phyloP scores from a whole-genome alignment of 2,329 filamentous ascomycete species.

The Verticillium albo-atrum region DNA sequence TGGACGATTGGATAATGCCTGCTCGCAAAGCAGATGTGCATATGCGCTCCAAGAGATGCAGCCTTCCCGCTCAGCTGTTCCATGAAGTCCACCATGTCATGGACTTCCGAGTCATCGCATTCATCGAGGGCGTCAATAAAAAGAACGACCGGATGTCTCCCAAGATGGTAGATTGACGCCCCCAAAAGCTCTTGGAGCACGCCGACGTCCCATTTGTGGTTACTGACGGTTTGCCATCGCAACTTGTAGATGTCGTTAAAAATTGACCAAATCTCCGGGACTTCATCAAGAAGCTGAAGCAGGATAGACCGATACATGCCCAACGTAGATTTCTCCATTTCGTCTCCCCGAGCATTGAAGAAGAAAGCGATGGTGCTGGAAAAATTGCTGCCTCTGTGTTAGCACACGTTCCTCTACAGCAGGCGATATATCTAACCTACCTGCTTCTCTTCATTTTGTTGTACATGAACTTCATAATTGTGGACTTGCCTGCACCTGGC shows the following conservation, averaged over 20 bases:
- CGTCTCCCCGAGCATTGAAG: constrained; percentile 40
- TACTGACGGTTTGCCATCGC: background rate
- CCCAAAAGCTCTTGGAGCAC: background rate
- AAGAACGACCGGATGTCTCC: constrained; percentile 8
- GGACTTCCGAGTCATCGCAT: constrained; percentile 2
- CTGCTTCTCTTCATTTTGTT: background rate
- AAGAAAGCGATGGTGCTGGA: constrained; percentile 31
- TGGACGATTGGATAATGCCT: constrained; percentile 6
- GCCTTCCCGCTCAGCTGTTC: constrained; percentile 1
- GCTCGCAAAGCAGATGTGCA: constrained; percentile 5
- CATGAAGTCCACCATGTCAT: constrained; percentile 2
- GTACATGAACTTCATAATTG: constrained; percentile 35
- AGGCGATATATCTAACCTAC: background rate
- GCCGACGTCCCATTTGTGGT: background rate
- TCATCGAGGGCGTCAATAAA: constrained; percentile 15
- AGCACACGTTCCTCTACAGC: background rate
- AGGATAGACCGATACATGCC: constrained; percentile 50
- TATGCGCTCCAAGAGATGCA: rapidly evolving
- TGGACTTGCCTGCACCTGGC: constrained; percentile 41
- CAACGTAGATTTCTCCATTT: constrained; percentile 35
- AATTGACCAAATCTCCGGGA: constrained; percentile 21
- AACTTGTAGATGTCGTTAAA: background rate
- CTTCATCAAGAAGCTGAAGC: constrained; percentile 34
- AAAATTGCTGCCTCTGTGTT: constrained; percentile 15
- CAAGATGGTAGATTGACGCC: background rate